Conservation (phyloP, 1,284 basidiomycete species). For the Ustilago loliicola region DNA sequence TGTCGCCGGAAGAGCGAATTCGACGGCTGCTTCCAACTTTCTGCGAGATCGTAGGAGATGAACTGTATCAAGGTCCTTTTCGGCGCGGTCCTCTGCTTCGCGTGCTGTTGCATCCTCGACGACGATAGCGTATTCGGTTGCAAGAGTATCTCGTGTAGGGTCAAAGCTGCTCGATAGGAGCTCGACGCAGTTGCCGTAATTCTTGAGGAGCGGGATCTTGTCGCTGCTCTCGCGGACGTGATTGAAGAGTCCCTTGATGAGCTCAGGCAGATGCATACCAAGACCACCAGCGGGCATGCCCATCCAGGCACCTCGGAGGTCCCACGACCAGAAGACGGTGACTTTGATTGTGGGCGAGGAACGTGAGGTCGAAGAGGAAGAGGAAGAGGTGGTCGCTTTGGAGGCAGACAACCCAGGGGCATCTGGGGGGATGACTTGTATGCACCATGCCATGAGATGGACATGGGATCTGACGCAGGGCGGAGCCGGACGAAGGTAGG, state of each 20-base stretch:
- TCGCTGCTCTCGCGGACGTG: constrained; percentile 80
- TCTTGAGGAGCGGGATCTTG: constrained; percentile 80
- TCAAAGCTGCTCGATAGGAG: constrained; percentile 84
- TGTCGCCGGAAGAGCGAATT: constrained; percentile 81
- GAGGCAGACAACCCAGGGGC: constrained; percentile 66
- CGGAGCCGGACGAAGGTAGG: constrained; percentile 91
- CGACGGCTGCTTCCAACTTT: constrained; percentile 80
- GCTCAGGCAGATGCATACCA: constrained; percentile 79
- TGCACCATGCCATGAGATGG: constrained; percentile 89
- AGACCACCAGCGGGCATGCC: constrained; percentile 64
- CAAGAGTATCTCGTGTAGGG: constrained; percentile 82
- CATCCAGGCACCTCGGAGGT: constrained; percentile 86
- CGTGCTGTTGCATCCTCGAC: constrained; percentile 76
- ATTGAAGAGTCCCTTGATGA: constrained; percentile 83
- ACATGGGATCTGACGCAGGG: constrained; percentile 94
- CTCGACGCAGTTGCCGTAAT: constrained; percentile 85
- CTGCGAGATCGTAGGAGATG: constrained; percentile 73
- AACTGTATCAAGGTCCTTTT: constrained; percentile 51
- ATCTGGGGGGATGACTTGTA: constrained; percentile 77
- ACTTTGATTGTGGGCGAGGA: constrained; percentile 71
- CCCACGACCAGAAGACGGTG: constrained; percentile 95
- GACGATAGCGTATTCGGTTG: constrained; percentile 87
- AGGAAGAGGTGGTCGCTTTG: constrained; percentile 6
- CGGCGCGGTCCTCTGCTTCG: constrained; percentile 39
- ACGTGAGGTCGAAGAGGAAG: constrained; percentile 20